Conservation (phyloP, 2,329 filamentous ascomycete species). For the Paraphaeosphaeria minitans region DNA sequence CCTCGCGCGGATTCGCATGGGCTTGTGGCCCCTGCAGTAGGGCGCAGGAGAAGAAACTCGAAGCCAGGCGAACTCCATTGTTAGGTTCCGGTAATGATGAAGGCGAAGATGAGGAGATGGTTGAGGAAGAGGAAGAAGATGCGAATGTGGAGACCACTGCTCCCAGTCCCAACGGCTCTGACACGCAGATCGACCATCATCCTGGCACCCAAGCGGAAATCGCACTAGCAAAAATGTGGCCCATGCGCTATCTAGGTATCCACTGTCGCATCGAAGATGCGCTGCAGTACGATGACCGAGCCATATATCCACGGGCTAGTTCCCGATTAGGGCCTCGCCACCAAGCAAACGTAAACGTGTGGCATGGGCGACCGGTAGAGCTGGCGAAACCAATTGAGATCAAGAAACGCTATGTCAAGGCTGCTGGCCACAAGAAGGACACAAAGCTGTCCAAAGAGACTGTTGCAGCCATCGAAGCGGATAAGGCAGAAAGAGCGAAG, state of each 20-base stretch:
- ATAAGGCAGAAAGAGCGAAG: slow-evolving; percentile 77
- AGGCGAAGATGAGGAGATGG: slow-evolving; percentile 67
- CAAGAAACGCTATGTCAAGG: slow-evolving; percentile 75
- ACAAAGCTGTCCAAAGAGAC: slow-evolving; percentile 80
- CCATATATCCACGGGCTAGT: slow-evolving; percentile 91
- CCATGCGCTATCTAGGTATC: slow-evolving; percentile 91
- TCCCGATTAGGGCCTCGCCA: slow-evolving; percentile 90
- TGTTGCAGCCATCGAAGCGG: slow-evolving; percentile 77
- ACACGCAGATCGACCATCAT: slow-evolving; percentile 62
- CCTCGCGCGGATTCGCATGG: slow-evolving; percentile 96
- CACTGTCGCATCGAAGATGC: slow-evolving; percentile 96
- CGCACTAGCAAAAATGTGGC: slow-evolving; percentile 92
- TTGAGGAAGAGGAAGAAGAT: slow-evolving; percentile 72
- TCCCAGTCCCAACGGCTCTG: slow-evolving; percentile 51
- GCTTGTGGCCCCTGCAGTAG: slow-evolving; percentile 94
- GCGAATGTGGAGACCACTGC: slow-evolving; percentile 68
- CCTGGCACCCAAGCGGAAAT: slow-evolving; percentile 82
- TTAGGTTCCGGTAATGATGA: slow-evolving; percentile 61
- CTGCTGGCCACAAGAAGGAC: slow-evolving; percentile 71
- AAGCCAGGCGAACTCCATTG: slow-evolving; percentile 84
- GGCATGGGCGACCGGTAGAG: slow-evolving; percentile 86
- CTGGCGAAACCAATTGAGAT: slow-evolving; percentile 87
- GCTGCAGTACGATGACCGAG: slow-evolving; percentile 91
- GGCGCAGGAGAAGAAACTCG: slow-evolving; percentile 90
- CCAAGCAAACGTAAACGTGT: slow-evolving; percentile 82